Conservation (phyloP, 2,329 filamentous ascomycete species). For the Myriosclerotinia duriaeana region DNA sequence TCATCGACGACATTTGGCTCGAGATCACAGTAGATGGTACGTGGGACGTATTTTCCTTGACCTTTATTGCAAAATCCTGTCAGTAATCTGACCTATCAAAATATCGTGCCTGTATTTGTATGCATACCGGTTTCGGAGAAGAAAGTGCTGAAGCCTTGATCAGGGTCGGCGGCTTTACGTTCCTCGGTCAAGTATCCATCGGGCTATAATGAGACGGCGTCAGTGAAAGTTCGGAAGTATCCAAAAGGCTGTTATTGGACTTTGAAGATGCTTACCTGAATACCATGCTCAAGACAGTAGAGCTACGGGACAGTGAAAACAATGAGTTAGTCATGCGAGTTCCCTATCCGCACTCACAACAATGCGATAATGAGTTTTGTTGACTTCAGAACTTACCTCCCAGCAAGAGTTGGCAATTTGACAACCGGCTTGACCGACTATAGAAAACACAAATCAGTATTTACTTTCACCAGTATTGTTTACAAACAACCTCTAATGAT, state of each 20-base stretch:
- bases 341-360: conserved; percentile 1
- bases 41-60: conserved; percentile 85
- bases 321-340: conserved; percentile 33
- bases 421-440: conserved; percentile 99
- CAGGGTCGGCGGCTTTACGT: conserved; percentile 87
- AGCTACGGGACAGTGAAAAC: conserved; percentile 60
- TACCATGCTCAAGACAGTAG: conserved; percentile 99
- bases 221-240: conserved; percentile 33
- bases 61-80: conserved; percentile 53
- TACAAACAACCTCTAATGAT: conserved; percentile 39
- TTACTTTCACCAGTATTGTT: conserved; percentile 25
- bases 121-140: conserved; percentile 96
- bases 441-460: conserved; percentile 38
- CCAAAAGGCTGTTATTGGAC: conserved; percentile 1
- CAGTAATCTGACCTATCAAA: conserved; percentile 34
- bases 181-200: conserved; percentile 99
- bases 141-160: conserved; percentile 99
- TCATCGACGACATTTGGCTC: conserved; percentile 68
- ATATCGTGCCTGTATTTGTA: conserved; percentile 27
- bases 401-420: conserved; percentile 99
- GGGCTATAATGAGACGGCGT: conserved; percentile 59
- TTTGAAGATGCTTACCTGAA: conserved; percentile 69
- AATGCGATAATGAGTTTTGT: conserved; percentile 33
- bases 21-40: conserved; percentile 66
- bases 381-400: conserved; percentile 73